phyloP scores from a whole-genome alignment of 2,329 filamentous ascomycete genomes.

The Fonsecaea pugnacius region DNA sequence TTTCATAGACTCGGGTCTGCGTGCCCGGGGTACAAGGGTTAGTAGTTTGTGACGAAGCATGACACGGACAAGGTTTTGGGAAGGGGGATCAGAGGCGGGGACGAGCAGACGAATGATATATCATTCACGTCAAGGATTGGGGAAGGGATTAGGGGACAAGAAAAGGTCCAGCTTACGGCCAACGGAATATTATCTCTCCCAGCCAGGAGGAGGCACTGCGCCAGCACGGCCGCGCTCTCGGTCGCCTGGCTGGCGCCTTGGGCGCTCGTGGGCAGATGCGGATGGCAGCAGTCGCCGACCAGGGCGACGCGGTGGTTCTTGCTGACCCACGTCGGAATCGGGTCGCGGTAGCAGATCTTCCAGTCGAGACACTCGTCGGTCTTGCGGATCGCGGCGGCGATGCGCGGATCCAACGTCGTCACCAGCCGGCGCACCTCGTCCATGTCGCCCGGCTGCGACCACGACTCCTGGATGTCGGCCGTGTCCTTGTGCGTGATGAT shows the following conservation, averaged over 20 bases:
- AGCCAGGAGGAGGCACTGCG: constrained; percentile 31
- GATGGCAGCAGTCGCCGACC: constrained; percentile 48
- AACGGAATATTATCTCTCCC: constrained; percentile 29
- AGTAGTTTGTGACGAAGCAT: background rate
- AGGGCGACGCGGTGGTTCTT: constrained; percentile 39
- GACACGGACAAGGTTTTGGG: background rate
- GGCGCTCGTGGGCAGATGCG: constrained; percentile 49
- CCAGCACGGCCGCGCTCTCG: constrained; percentile 50
- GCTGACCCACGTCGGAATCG: constrained; percentile 38
- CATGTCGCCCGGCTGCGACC: constrained; percentile 59
- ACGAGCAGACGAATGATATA: background rate
- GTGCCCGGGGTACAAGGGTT: too few species aligned
- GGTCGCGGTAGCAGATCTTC: constrained; percentile 42
- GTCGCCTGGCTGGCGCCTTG: constrained; percentile 51
- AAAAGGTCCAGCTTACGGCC: constrained; percentile 20
- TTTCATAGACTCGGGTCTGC: constrained; percentile 47
- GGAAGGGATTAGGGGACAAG: background rate
- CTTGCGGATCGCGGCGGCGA: constrained; percentile 51
- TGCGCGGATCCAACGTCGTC: constrained; percentile 58
- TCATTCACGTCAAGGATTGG: too few species aligned
- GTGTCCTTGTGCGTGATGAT: constrained; percentile 59
- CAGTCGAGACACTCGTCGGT: constrained; percentile 43
- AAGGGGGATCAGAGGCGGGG: background rate
- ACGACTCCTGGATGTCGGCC: constrained; percentile 59
- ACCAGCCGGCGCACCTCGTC: constrained; percentile 58